These are phyloP conservation scores for Talaromyces nanjingensis DNA, from an alignment of 495 filamentous ascomycete genomes.

Conservation along the genomic window DNA sequence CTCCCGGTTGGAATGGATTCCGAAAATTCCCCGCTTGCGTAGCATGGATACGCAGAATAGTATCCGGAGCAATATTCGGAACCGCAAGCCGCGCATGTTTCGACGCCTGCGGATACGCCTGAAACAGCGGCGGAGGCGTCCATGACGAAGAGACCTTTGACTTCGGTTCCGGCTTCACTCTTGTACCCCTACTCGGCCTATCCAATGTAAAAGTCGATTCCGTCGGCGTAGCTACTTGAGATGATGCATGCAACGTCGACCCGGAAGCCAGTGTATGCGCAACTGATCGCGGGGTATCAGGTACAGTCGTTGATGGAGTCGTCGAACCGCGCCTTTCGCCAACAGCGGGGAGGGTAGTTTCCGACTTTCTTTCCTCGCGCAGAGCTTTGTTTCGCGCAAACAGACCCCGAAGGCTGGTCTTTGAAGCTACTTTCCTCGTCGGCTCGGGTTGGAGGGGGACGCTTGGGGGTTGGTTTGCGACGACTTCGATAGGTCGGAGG, in stretches of 20 bases:
- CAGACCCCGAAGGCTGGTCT: constrained; percentile 31
- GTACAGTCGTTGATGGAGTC: constrained; percentile 10
- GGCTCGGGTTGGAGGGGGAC: constrained; percentile 26
- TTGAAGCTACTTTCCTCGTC: constrained; percentile 33
- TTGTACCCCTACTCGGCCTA: constrained; percentile 16
- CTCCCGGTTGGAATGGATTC: constrained; percentile 23
- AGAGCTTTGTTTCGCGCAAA: constrained; percentile 32
- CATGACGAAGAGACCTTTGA: constrained; percentile 38
- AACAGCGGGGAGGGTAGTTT: constrained; percentile 29
- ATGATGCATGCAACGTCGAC: constrained; percentile 24
- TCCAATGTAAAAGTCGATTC: constrained; percentile 7
- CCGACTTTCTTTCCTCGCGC: constrained; percentile 16
- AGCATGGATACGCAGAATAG: constrained; percentile 51
- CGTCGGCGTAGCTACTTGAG: constrained; percentile 17
- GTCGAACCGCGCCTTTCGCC: constrained; percentile 21
- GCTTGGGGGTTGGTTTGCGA: constrained; percentile 22
- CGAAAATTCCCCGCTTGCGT: constrained; percentile 35
- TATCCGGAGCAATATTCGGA: constrained; percentile 45
- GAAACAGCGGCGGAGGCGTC: constrained; percentile 78
- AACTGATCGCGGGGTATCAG: constrained; percentile 17
- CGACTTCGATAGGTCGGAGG: constrained; percentile 32
- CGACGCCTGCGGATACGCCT: constrained; percentile 81
- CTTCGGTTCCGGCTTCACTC: constrained; percentile 15
- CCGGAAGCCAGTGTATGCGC: constrained; percentile 23
- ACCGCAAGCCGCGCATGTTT: constrained; percentile 48